Percentiles rank a stretch among this genome's conserved stretches.
These are phyloP conservation scores for Saccharomycopsis fermentans DNA, from an alignment of 805 yeast species.

Conservation along the genomic window DNA sequence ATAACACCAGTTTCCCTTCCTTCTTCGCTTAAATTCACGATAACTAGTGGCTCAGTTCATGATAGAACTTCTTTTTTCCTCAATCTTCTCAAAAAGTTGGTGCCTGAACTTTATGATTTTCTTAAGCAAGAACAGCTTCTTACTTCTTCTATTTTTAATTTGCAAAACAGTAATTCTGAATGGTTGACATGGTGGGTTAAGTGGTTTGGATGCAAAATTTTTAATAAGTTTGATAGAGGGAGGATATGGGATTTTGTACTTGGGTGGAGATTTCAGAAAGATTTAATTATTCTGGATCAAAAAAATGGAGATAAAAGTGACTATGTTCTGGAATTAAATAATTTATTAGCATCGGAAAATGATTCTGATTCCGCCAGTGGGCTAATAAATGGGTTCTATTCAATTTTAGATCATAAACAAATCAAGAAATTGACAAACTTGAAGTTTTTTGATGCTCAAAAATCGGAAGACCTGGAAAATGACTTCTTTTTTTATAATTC, in stretches of 20 bases:
- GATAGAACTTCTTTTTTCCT: slow-evolving; percentile 62
- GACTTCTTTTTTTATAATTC: slow-evolving; percentile 38
- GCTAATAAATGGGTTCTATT: slow-evolving; percentile 17
- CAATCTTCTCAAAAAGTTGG: slow-evolving; percentile 44
- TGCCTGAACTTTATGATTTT: slow-evolving; percentile 70
- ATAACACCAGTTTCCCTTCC: background rate
- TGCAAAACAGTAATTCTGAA: slow-evolving; percentile 52
- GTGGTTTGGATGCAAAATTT: slow-evolving; percentile 78
- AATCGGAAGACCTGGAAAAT: background rate
- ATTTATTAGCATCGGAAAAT: background rate
- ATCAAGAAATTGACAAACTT: background rate
- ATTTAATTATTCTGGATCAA: background rate
- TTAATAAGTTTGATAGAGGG: slow-evolving; percentile 75
- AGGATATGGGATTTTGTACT: slow-evolving; percentile 81
- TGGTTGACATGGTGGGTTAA: slow-evolving; percentile 96
- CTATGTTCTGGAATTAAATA: background rate
- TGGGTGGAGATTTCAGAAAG: slow-evolving; percentile 48
- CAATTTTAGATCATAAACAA: background rate
- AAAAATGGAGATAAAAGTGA: background rate
- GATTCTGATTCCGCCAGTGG: background rate
- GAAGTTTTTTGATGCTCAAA: slow-evolving; percentile 1
- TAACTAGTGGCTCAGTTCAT: slow-evolving; percentile 54
- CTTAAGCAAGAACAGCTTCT: slow-evolving; percentile 74
- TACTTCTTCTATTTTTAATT: slow-evolving; percentile 31
- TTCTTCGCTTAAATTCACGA: slow-evolving; percentile 32